These are phyloP conservation scores for Rhodocollybia butyracea DNA, from an alignment of 768 basidiomycete genomes.

Conservation along the genomic window DNA sequence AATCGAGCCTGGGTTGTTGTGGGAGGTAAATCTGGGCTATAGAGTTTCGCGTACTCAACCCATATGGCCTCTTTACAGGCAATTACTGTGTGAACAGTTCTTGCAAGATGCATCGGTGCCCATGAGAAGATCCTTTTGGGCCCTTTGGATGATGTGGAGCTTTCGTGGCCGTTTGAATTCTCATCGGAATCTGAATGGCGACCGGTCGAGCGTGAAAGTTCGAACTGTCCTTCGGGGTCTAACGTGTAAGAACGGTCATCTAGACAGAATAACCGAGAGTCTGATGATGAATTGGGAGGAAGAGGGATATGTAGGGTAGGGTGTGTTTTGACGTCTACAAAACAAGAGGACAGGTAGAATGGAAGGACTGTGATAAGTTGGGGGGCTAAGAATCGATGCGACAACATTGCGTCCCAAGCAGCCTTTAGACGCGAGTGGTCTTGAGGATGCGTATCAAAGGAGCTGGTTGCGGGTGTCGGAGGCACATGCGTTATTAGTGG, in stretches of 20 bases:
- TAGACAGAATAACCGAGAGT: conserved; percentile 3
- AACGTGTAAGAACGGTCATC: conserved; percentile 20
- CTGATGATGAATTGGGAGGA: conserved; percentile 45
- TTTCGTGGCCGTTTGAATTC: conserved; percentile 7
- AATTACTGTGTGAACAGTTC: conserved; percentile 49
- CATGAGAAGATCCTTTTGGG: conserved; percentile 33
- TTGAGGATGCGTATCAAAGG: conserved; percentile 37
- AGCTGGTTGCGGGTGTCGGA: conserved; percentile 3
- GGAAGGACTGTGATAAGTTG: conserved; percentile 59
- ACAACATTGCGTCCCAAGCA: conserved; percentile 69
- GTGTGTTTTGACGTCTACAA: conserved; percentile 48
- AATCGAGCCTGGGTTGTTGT: conserved; percentile 33
- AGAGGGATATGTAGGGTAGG: conserved; percentile 48
- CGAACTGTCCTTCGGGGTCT: conserved; percentile 26
- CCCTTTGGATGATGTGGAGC: conserved; percentile 18
- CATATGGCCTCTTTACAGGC: conserved; percentile 72
- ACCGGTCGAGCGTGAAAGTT: conserved; percentile 19
- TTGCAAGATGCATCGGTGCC: conserved; percentile 65
- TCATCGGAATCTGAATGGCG: conserved; percentile 18
- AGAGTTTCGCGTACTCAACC: conserved; percentile 55
- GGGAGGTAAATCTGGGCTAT: conserved; percentile 34
- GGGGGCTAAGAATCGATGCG: conserved; percentile 50
- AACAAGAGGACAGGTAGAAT: conserved; percentile 60
- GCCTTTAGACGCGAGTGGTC: conserved; percentile 60
- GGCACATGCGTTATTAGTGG: conserved; percentile 5